Percentiles rank a stretch among this genome's conserved stretches.
Evolutionary conservation across 2,329 filamentous ascomycete species (phyloP).

Genomic region (Achaetomium macrosporum): DNA sequence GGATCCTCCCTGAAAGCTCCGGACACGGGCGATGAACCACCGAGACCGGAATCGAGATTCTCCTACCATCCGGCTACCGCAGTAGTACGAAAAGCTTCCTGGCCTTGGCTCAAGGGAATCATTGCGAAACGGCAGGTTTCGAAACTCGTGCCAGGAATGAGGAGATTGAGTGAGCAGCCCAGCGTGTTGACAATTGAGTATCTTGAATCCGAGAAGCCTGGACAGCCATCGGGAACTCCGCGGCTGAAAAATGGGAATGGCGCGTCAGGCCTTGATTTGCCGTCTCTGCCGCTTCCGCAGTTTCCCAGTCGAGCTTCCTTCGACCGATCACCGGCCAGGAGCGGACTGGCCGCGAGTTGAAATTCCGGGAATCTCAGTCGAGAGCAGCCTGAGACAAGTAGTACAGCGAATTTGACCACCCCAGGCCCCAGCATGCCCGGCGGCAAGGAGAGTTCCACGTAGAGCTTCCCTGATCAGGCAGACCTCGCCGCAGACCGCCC

Average conservation of each 20-base stretch:
- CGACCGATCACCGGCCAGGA: conserved; percentile 5
- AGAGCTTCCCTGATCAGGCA: neutral
- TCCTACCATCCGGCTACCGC: conserved; percentile 10
- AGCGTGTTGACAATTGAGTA: conserved; percentile 15
- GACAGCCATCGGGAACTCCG: neutral
- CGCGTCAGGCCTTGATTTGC: neutral
- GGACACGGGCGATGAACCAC: conserved; percentile 1
- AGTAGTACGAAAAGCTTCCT: conserved; percentile 15
- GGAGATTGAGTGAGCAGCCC: conserved; percentile 6
- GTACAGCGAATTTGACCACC: neutral
- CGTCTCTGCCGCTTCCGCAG: neutral
- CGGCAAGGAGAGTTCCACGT: too few species aligned
- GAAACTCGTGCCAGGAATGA: conserved; percentile 2
- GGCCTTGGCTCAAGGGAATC: conserved; percentile 18
- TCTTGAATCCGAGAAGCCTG: conserved; percentile 10
- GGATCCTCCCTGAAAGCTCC: neutral
- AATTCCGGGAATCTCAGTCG: neutral
- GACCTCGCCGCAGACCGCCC: conserved; percentile 23
- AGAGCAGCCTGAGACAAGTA: neutral
- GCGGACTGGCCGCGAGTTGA: neutral
- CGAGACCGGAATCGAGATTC: conserved; percentile 11
- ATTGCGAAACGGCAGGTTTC: neutral
- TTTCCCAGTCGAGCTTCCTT: neutral
- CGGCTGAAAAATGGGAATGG: neutral
- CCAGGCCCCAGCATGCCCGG: neutral